Percentiles rank a stretch among this genome's conserved stretches.
phyloP scores from a whole-genome alignment of 2,329 filamentous ascomycete species.

The Elsinoe arachidis region DNA sequence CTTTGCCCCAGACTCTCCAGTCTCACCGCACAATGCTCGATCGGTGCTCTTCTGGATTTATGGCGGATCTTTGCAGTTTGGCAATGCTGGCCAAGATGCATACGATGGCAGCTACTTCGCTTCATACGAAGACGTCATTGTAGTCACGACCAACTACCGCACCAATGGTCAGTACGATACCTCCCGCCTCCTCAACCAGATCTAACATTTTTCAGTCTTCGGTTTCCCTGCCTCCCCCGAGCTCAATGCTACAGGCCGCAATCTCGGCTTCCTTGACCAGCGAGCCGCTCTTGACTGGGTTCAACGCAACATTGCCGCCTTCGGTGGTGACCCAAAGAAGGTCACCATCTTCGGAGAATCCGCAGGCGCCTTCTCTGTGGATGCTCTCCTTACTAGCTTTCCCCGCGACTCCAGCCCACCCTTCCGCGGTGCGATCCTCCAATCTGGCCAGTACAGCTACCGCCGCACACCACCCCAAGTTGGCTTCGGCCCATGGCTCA shows the following conservation, averaged over 20 bases:
- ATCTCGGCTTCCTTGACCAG: slow-evolving; percentile 33
- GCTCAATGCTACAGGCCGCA: slow-evolving; percentile 26
- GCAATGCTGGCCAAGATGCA: slow-evolving; percentile 22
- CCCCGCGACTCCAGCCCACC: slow-evolving; percentile 21
- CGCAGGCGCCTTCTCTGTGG: slow-evolving; percentile 27
- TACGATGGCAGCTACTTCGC: slow-evolving; percentile 29
- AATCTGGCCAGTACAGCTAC: slow-evolving; percentile 27
- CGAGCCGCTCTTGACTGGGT: slow-evolving; percentile 31
- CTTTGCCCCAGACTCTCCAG: slow-evolving; percentile 24
- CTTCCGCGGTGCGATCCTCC: slow-evolving; percentile 28
- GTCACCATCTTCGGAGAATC: slow-evolving; percentile 31
- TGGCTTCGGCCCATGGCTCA: slow-evolving; percentile 18
- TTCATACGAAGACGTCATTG: slow-evolving; percentile 28
- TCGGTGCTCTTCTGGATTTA: slow-evolving; percentile 31
- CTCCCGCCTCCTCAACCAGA: too few species aligned
- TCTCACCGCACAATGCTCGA: slow-evolving; percentile 21
- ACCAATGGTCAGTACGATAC: slow-evolving; percentile 22
- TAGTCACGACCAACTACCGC: slow-evolving; percentile 29
- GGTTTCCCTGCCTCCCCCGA: slow-evolving; percentile 33
- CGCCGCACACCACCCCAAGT: slow-evolving; percentile 15
- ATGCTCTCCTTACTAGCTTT: slow-evolving; percentile 25
- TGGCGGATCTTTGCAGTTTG: slow-evolving; percentile 26
- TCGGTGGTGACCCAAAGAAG: slow-evolving; percentile 30
- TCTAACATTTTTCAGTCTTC: slow-evolving; percentile 25
- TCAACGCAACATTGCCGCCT: slow-evolving; percentile 29